Conservation (phyloP, 225 moss, liverwort and hornwort genomes). For the Physcomitrellopsis africana region DNA sequence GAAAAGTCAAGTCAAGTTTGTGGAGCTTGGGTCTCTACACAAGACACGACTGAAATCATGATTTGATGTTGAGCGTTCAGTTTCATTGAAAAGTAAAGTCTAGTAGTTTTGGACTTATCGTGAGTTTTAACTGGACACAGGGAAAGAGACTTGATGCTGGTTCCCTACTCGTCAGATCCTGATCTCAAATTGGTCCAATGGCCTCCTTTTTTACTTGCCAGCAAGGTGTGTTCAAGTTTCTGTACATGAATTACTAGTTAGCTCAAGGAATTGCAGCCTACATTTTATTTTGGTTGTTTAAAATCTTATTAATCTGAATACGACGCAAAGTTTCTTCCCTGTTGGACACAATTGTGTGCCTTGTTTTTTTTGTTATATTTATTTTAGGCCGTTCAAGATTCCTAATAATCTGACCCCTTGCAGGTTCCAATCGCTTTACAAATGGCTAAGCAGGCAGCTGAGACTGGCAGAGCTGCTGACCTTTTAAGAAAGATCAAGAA, state of each 20-base stretch:
- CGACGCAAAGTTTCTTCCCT: too few relatives aligned
- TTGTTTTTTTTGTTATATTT: not conserved
- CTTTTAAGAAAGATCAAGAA: slow-evolving; percentile 74
- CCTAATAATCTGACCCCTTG: not conserved
- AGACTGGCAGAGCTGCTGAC: slow-evolving; percentile 78
- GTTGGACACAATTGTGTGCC: not conserved
- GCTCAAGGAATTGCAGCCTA: not conserved
- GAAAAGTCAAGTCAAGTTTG: too few relatives aligned
- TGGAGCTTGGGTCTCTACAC: too few relatives aligned
- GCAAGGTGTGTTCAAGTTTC: slow-evolving; percentile 59
- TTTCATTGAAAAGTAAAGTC: too few relatives aligned
- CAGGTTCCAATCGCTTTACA: slow-evolving; percentile 95
- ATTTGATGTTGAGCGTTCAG: too few relatives aligned
- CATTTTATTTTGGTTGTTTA: not conserved
- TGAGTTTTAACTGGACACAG: slow-evolving; percentile 37
- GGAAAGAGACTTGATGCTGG: slow-evolving; percentile 96
- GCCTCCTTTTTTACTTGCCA: slow-evolving; percentile 95
- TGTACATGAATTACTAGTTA: not conserved
- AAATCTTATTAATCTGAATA: too few relatives aligned
- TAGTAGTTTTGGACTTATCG: not conserved
- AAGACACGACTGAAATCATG: too few relatives aligned
- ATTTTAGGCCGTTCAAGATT: not conserved
- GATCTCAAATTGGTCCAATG: slow-evolving; percentile 85
- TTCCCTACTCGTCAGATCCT: slow-evolving; percentile 86
- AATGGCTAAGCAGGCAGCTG: slow-evolving; percentile 89